Conservation (phyloP, 768 basidiomycete genomes). For the Kwoniella sp. region DNA sequence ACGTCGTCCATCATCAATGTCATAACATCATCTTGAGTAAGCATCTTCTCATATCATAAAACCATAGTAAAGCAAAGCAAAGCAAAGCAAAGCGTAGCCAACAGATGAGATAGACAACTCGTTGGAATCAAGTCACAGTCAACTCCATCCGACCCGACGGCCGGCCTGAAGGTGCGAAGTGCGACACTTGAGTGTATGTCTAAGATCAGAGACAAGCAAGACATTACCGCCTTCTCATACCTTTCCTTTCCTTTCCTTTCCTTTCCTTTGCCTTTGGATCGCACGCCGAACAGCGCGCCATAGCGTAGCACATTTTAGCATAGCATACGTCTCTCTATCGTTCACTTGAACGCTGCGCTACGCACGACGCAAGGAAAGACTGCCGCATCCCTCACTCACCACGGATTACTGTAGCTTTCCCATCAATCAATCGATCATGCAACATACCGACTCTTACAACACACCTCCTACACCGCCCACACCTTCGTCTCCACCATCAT, state of each 20-base stretch:
- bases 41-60: too few species aligned
- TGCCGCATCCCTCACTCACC: too few species aligned
- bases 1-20: neutral
- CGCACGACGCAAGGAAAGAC: too few species aligned
- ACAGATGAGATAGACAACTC: too few species aligned
- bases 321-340: neutral
- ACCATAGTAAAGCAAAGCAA: too few species aligned
- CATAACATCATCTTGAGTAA: neutral
- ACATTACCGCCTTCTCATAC: neutral
- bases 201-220: neutral
- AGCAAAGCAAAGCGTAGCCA: too few species aligned
- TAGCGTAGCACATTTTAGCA: neutral
- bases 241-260: neutral
- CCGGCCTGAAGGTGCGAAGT: neutral
- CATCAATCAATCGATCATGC: neutral
- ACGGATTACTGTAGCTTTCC: neutral
- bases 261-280: neutral
- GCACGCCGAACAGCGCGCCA: too few species aligned
- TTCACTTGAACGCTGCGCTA: too few species aligned
- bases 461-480: constrained; percentile 13
- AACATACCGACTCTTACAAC: neutral
- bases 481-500: constrained; percentile 23
- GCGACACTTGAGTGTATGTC: neutral
- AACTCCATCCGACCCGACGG: too few species aligned
- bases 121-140: too few species aligned